Conservation (phyloP, 768 basidiomycete species). For the Pholiota microspora region DNA sequence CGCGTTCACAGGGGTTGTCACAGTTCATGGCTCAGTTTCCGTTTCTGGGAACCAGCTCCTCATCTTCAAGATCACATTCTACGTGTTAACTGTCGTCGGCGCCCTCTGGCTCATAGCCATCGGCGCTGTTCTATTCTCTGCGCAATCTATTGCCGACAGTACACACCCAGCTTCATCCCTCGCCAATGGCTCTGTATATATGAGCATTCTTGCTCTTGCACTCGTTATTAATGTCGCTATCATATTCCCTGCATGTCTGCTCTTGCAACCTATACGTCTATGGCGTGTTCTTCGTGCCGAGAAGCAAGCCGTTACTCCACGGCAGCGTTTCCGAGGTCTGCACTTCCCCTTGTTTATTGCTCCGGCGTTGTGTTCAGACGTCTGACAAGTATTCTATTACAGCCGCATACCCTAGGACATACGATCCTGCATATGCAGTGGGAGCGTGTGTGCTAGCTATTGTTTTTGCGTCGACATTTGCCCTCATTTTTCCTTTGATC, state of each 20-base stretch:
- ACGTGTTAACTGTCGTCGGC: conserved; percentile 49
- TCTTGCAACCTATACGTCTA: conserved; percentile 70
- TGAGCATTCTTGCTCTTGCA: conserved; percentile 56
- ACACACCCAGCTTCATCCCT: conserved; percentile 41
- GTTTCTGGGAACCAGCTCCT: conserved; percentile 60
- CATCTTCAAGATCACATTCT: conserved; percentile 64
- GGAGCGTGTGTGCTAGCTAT: conserved; percentile 66
- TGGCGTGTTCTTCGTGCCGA: conserved; percentile 56
- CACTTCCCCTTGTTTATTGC: conserved; percentile 8
- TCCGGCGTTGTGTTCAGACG: conserved; percentile 4
- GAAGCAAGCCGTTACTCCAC: conserved; percentile 64
- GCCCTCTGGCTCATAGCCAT: conserved; percentile 62
- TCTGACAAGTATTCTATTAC: conserved; percentile 5
- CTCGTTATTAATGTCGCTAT: conserved; percentile 65
- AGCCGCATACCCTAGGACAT: conserved; percentile 72
- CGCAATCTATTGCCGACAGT: conserved; percentile 51
- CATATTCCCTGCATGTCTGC: conserved; percentile 64
- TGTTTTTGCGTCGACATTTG: conserved; percentile 70
- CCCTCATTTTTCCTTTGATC: conserved; percentile 74
- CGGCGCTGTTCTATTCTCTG: conserved; percentile 69
- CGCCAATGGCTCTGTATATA: conserved; percentile 71
- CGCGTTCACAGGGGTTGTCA: conserved; percentile 43
- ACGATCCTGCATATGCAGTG: conserved; percentile 66
- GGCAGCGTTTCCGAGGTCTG: conserved; percentile 77
- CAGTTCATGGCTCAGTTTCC: conserved; percentile 57